Conservation (phyloP, 2,329 filamentous ascomycete genomes). For the Amesomyces nigricolor region DNA sequence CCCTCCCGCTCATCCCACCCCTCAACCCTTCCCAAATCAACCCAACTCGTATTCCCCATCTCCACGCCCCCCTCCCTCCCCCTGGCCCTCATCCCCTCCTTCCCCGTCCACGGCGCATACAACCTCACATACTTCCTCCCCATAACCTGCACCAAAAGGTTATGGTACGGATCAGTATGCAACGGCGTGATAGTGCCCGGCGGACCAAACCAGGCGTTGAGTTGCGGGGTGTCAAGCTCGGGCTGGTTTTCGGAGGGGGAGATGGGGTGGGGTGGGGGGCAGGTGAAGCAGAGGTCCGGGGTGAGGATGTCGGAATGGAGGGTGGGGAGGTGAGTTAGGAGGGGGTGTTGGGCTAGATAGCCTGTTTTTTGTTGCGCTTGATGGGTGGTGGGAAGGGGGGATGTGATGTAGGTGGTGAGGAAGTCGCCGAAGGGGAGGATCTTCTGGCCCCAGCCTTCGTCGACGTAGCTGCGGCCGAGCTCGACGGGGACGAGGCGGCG, state of each 20-base stretch:
- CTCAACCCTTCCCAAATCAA: constrained; percentile 70
- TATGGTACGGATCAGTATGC: constrained; percentile 92
- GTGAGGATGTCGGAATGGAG: constrained; percentile 69
- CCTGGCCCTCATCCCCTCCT: constrained; percentile 49
- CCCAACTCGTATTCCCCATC: constrained; percentile 82
- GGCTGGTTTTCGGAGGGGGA: constrained; percentile 34
- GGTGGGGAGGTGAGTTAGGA: constrained; percentile 74
- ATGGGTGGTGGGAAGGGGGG: neutral
- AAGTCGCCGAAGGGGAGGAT: constrained; percentile 73
- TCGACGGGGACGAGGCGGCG: constrained; percentile 80
- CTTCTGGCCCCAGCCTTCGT: constrained; percentile 76
- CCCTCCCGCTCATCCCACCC: constrained; percentile 43
- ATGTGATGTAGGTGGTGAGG: constrained; percentile 53
- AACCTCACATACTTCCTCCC: constrained; percentile 88
- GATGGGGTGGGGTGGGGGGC: constrained; percentile 52
- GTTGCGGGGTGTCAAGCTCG: constrained; percentile 48
- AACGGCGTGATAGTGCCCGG: constrained; percentile 82
- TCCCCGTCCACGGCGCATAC: constrained; percentile 63
- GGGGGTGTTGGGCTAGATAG: constrained; percentile 84
- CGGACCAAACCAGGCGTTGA: constrained; percentile 94
- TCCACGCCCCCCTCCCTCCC: constrained; percentile 66
- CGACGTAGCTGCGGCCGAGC: constrained; percentile 80
- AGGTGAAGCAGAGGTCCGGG: constrained; percentile 79
- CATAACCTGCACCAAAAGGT: constrained; percentile 82
- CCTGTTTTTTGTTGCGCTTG: constrained; percentile 45